A percentile compares a stretch with the other conserved stretches of the same genome.
Conservation (phyloP, 164 flowering plant genomes). For the Magnolia changhungtana region DNA sequence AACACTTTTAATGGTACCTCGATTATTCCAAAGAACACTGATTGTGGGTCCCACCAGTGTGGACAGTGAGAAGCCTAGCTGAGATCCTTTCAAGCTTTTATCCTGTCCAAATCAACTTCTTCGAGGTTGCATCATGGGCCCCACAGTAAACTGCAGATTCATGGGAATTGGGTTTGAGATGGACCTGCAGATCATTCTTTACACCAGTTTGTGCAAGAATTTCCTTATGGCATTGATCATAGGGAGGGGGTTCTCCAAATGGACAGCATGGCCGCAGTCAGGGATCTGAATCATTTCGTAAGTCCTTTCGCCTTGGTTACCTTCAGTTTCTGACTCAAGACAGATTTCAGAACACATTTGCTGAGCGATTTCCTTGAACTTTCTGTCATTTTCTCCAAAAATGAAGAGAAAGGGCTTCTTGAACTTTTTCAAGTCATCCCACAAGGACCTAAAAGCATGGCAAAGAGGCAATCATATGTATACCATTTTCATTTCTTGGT, state of each 20-base stretch:
- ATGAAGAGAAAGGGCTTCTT: slow-evolving; percentile 52
- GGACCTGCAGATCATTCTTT: neutral
- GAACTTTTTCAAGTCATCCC: slow-evolving; percentile 77
- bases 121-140: too few relatives aligned
- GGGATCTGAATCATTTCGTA: slow-evolving; percentile 53
- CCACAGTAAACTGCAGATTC: too few relatives aligned
- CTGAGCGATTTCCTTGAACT: slow-evolving; percentile 61
- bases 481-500: too few relatives aligned
- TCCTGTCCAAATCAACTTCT: too few relatives aligned
- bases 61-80: too few relatives aligned
- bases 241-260: slow-evolving; percentile 78
- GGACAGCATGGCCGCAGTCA: slow-evolving; percentile 84
- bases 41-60: too few relatives aligned
- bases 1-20: too few relatives aligned
- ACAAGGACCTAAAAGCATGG: slow-evolving; percentile 50
- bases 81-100: too few relatives aligned
- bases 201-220: slow-evolving; percentile 31
- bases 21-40: too few relatives aligned
- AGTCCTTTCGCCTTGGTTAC: slow-evolving; percentile 3
- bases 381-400: slow-evolving; percentile 75
- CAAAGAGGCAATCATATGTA: neutral
- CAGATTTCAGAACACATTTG: slow-evolving; percentile 43
- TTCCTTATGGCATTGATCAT: slow-evolving; percentile 46
- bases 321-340: slow-evolving; percentile 9
- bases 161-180: too few relatives aligned